A percentile compares a stretch with the other conserved stretches of the same genome.
phyloP scores from a whole-genome alignment of 495 filamentous ascomycete species.

The Penicillium psychrofluorescens region DNA sequence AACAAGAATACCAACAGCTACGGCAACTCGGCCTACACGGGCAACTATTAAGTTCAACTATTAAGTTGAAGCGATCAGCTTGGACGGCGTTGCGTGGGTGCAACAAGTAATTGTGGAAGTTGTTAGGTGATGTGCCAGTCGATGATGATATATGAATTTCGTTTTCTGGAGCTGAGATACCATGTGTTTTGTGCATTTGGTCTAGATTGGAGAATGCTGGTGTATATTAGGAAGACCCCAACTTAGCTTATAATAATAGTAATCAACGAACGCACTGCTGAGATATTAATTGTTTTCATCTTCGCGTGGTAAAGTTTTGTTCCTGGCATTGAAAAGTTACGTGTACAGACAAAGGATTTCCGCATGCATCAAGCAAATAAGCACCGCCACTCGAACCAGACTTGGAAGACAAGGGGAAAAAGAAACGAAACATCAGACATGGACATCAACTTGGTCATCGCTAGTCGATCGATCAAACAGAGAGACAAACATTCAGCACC shows the following conservation, averaged over 20 bases:
- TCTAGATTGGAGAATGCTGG: slow-evolving; percentile 4
- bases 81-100: background rate
- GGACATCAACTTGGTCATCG: slow-evolving; percentile 1
- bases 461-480: background rate
- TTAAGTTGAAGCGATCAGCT: background rate
- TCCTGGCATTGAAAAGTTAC: no score
- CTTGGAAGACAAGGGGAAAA: no score
- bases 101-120: background rate
- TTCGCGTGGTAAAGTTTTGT: no score
- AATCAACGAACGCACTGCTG: no score
- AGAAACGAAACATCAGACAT: no score
- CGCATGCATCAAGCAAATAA: no score
- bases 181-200: slow-evolving; percentile 13
- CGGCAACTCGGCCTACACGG: slow-evolving; percentile 33
- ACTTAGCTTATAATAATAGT: no score
- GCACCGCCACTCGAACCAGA: no score
- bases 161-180: slow-evolving; percentile 15
- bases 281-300: no score
- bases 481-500: background rate
- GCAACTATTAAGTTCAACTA: no score
- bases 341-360: no score
- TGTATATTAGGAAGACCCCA: background rate
- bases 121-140: background rate
- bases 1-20: slow-evolving; percentile 26
- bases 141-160: slow-evolving; percentile 19